Evolutionary conservation across 495 filamentous ascomycete genomes (phyloP).

Genomic region (Penicillium bovifimosum): DNA sequence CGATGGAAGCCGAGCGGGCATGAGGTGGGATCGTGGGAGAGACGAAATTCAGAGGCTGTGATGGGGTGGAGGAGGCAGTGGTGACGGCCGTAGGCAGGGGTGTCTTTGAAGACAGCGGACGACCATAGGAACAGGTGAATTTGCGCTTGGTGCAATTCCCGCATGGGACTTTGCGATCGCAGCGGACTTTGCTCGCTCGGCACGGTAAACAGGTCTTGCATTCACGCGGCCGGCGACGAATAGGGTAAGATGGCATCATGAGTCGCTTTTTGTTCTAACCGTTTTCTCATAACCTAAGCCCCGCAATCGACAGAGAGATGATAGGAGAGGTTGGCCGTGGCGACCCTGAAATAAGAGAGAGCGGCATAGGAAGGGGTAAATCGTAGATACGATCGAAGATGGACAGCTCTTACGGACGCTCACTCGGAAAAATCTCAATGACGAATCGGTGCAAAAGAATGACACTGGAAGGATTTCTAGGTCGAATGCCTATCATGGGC

Average conservation of each 20-base stretch:
- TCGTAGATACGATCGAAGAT: neutral
- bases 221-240: slow-evolving; percentile 43
- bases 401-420: slow-evolving; percentile 6
- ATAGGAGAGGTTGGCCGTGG: slow-evolving; percentile 13
- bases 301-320: slow-evolving; percentile 11
- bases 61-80: slow-evolving; percentile 17
- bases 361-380: slow-evolving; percentile 16
- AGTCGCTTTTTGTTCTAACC: slow-evolving; percentile 5
- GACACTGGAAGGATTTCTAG: neutral
- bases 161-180: slow-evolving; percentile 67
- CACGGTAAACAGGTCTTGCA: slow-evolving; percentile 47
- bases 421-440: neutral
- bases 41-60: slow-evolving; percentile 12
- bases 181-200: slow-evolving; percentile 53
- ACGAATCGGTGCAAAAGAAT: slow-evolving; percentile 1
- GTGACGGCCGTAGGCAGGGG: slow-evolving; percentile 12
- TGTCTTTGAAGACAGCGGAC: slow-evolving; percentile 40
- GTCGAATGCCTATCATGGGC: slow-evolving; percentile 4
- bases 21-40: slow-evolving; percentile 10
- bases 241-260: slow-evolving; percentile 36
- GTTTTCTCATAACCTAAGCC: slow-evolving; percentile 8
- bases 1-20: slow-evolving; percentile 3
- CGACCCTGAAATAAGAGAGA: slow-evolving; percentile 13
- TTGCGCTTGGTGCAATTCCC: slow-evolving; percentile 70
- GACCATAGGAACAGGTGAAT: slow-evolving; percentile 65